These are phyloP conservation scores for Mariannaea sp. DNA, from an alignment of 2,329 filamentous ascomycete genomes.

Conservation along the genomic window DNA sequence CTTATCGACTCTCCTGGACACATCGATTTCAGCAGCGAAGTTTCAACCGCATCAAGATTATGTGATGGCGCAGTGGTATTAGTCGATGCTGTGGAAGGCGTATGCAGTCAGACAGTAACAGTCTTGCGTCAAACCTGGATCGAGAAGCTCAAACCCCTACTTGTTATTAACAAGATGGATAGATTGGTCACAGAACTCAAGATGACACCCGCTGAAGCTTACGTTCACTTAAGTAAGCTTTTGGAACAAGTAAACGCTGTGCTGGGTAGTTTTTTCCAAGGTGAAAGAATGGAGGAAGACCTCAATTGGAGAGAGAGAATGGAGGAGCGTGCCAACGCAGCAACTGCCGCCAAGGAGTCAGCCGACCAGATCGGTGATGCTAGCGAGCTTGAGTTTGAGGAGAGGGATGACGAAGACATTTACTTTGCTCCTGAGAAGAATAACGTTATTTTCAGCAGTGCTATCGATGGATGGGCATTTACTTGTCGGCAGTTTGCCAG, in stretches of 20 bases:
- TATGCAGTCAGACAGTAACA: conserved; percentile 98
- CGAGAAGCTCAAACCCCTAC: conserved; percentile 89
- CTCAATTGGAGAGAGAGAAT: conserved; percentile 93
- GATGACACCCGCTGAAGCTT: conserved; percentile 89
- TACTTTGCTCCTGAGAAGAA: conserved; percentile 99
- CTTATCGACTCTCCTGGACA: conserved; percentile 97
- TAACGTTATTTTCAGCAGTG: conserved; percentile 98
- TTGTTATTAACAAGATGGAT: conserved; percentile 99
- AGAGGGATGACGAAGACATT: conserved; percentile 92
- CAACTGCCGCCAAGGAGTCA: conserved; percentile 65
- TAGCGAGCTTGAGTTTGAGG: conserved; percentile 77
- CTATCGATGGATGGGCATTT: conserved; percentile 98
- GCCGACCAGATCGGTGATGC: conserved; percentile 55
- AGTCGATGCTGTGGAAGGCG: conserved; percentile 95
- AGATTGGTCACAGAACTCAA: conserved; percentile 91
- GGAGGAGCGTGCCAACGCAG: conserved; percentile 80
- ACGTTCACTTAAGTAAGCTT: conserved; percentile 84
- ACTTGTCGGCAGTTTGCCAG: conserved; percentile 92
- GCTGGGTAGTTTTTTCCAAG: conserved; percentile 95
- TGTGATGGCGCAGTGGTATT: conserved; percentile 94
- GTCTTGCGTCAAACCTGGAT: conserved; percentile 94
- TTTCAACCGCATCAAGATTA: conserved; percentile 90
- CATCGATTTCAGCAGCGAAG: conserved; percentile 98
- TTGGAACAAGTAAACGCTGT: conserved; percentile 97
- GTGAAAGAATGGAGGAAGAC: conserved; percentile 98